Evolutionary conservation across 2,329 filamentous ascomycete species (phyloP), one percentile per base, ranked within the genome.

Genomic region (Lachnellula arida): DNA sequence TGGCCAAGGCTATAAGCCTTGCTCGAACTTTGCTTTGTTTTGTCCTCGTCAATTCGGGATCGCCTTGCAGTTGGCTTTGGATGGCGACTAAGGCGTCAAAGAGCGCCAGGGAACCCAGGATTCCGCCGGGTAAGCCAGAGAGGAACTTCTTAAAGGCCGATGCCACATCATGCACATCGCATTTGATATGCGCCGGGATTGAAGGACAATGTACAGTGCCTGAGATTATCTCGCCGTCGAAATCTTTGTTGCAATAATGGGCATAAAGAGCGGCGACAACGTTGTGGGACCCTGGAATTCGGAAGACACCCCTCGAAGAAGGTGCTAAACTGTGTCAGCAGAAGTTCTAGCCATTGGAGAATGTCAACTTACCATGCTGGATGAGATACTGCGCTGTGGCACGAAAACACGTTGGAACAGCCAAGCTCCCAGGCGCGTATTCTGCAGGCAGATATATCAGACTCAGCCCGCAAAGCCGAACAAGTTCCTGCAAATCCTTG

Each of bases 71-170:
- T 55, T 84, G 80, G 17, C 75, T 79, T 56, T 84, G 76, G 15
- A 88, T 82, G 11, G 80, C 79, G 9, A 86, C 78, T 12, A 89
- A 67, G 0, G 81, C 78, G 58, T 87, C 82, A 53, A 88, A 86
- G 0, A 87, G 67, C 1, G 75, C 68, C 14, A 86, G 64, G 0
- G 82, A 85, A 4, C 86, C 86, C 0, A 89, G 72, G 42, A 89
- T 83, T 0, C 86, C 86, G 0, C 85, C 85, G 0, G 85, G 84
- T 0, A 89, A 68, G 0, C 81, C 80, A 0, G 78, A 76, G 0
- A 89, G 72, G n/a, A 89, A 74, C 12, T 77, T 79, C 64, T 88
- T 88, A 70, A 89, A 87, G 0, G 81, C 77, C 2, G 83, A 85
- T 2, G 85, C 85, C 32, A 88, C 80, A 69, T 88, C 86, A 58